Base-by-base conservation (phyloP, 2,329 filamentous ascomycete species). In the Arthrinium puccinioides region DNA sequence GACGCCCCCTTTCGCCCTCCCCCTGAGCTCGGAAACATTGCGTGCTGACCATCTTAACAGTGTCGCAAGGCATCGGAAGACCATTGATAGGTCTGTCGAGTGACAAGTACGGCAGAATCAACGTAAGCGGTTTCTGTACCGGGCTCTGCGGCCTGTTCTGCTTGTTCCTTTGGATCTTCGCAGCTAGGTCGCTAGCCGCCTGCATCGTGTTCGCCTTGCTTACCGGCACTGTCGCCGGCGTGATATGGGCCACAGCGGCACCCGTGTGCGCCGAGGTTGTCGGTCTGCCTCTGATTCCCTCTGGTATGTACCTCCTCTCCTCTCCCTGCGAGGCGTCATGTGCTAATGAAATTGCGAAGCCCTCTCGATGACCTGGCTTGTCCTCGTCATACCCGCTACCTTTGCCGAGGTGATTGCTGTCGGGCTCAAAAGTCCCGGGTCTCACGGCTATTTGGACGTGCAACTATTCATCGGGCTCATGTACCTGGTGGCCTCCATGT, bases 201-300 rank as follows among this genome's bases (percentile, higher is more conserved):
- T 65, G 87, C 20, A 69, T 90, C 21, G 73, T 89, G 49, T 90
- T 85, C 51, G 71, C 78, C 1, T 58, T 90, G 11, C 57, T 87
- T 2, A 69, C 68, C 5, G 84, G 84, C 3, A 69, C 66, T 3
- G 77, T 88, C 2, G 78, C 76, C 3, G 86, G 86, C 6, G 81
- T 78, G 0, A 81, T 85, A 47, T 88, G 79, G 79, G 70, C 76
- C 1, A 79, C 80, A 2, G 72, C 83, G 20, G 79, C 67, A 0
- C 84, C 85, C 0, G 76, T 89, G 6, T 74, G 74, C 5, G 82
- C 82, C 3, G 85, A 90, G 57, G 76, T 90, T 1, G 76, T 89
- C 21, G 84, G 84, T 0, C 56, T 90, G 5, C 71, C 72, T 40
- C 62, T 83, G 28, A 67, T 89, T 3, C 82, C 85, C 1, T 76